These are phyloP conservation scores for Dalechampia spathulata DNA, from an alignment of 441 rosid species.

Conservation along the genomic window DNA sequence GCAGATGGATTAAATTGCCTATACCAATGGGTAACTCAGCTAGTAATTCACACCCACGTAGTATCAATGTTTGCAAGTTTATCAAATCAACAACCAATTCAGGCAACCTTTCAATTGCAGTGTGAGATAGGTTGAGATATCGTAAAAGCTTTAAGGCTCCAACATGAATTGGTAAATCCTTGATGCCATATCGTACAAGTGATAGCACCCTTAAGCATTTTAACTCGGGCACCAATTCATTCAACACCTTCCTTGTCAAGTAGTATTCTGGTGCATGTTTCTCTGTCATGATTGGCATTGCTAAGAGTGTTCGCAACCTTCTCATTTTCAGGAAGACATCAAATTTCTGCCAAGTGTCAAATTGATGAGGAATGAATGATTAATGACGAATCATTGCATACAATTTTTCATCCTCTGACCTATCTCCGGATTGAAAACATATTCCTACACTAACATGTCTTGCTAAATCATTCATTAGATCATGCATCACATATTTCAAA, in stretches of 20 bases:
- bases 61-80: constrained; percentile 5
- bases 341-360: background rate
- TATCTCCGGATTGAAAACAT: constrained; percentile 13
- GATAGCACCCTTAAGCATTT: constrained; percentile 10
- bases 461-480: constrained; percentile 24
- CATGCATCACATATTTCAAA: constrained; percentile 7
- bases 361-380: background rate
- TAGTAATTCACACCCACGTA: background rate
- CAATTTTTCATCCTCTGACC: background rate
- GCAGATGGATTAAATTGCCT: background rate
- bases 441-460: too few species aligned
- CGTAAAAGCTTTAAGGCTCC: constrained; percentile 8
- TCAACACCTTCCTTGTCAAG: background rate
- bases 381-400: background rate
- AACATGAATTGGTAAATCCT: constrained; percentile 5
- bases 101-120: background rate
- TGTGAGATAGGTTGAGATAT: constrained; percentile 1
- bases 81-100: constrained; percentile 1
- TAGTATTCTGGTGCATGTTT: too few species aligned
- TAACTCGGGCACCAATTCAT: background rate
- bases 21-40: background rate
- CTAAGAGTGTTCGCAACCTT: background rate
- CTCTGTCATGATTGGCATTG: background rate
- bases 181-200: background rate
- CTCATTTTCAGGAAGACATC: background rate